Conservation (phyloP, 495 filamentous ascomycete species). For the Sordaria brevicollis region DNA sequence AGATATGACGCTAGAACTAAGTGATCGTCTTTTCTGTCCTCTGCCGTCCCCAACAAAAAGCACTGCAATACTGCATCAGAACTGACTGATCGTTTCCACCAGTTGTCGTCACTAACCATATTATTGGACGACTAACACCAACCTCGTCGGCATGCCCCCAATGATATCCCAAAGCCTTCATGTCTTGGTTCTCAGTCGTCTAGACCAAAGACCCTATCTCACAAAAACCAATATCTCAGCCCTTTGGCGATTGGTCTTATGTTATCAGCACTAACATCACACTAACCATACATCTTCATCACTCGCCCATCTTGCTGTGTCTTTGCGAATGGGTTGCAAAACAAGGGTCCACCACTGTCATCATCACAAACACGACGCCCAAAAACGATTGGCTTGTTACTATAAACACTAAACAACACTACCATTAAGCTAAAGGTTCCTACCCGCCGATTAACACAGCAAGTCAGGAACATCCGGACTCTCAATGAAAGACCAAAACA, state of each 20-base stretch:
- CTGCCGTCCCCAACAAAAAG: background rate
- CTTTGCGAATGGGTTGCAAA: background rate
- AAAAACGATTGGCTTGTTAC: background rate
- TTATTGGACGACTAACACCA: background rate
- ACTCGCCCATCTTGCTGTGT: background rate
- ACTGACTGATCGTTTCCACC: background rate
- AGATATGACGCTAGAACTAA: background rate
- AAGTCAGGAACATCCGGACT: background rate
- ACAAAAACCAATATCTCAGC: background rate
- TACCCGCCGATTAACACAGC: background rate
- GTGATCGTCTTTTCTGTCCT: background rate
- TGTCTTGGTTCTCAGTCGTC: background rate
- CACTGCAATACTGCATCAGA: background rate
- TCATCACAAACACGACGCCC: background rate
- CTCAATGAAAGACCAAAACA: background rate
- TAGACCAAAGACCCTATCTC: background rate
- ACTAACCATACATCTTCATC: background rate
- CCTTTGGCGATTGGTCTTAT: background rate
- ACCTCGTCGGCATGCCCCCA: background rate
- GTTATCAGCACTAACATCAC: background rate
- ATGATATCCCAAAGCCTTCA: background rate
- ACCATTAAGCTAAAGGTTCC: background rate
- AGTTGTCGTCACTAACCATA: background rate
- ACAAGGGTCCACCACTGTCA: background rate
- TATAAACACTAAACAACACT: background rate